A percentile compares a stretch with the other conserved stretches of the same genome.
phyloP scores from a whole-genome alignment of 208 protist genomes.

The Leishmania tropica region DNA sequence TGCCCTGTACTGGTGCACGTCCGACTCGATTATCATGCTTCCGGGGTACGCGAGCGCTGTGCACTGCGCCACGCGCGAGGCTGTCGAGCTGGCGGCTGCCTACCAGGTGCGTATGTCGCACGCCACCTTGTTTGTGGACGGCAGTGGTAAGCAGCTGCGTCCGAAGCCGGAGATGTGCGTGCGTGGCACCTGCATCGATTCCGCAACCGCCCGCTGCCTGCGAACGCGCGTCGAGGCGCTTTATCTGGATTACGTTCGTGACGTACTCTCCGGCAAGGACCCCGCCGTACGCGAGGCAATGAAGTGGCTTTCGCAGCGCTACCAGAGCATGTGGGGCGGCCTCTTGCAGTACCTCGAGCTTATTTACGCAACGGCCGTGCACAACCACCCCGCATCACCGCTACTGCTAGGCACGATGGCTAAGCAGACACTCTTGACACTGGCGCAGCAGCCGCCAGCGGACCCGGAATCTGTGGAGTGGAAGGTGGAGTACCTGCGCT shows the following conservation, averaged over 20 bases:
- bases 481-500: slow-evolving; percentile 64
- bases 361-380: slow-evolving; percentile 32
- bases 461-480: slow-evolving; percentile 41
- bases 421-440: slow-evolving; percentile 7
- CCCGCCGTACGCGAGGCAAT: slow-evolving; percentile 39
- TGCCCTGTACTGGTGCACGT: slow-evolving; percentile 73
- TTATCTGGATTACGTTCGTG: slow-evolving; percentile 47
- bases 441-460: slow-evolving; percentile 14
- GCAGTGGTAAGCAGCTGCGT: slow-evolving; percentile 17
- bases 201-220: slow-evolving; percentile 27
- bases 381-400: slow-evolving; percentile 9
- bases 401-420: neutral
- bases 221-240: slow-evolving; percentile 40
- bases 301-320: slow-evolving; percentile 63
- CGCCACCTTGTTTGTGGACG: slow-evolving; percentile 26
- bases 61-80: slow-evolving; percentile 71
- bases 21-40: slow-evolving; percentile 47
- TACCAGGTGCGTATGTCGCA: slow-evolving; percentile 38
- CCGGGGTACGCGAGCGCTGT: slow-evolving; percentile 50
- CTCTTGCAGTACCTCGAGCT: slow-evolving; percentile 64
- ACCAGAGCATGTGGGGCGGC: slow-evolving; percentile 71
- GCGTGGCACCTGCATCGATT: slow-evolving; percentile 72
- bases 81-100: slow-evolving; percentile 37
- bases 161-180: slow-evolving; percentile 44
- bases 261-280: slow-evolving; percentile 49